These are phyloP conservation scores for Ascochyta clinopodiicola DNA, from an alignment of 2,329 filamentous ascomycete genomes.

Conservation along the genomic window DNA sequence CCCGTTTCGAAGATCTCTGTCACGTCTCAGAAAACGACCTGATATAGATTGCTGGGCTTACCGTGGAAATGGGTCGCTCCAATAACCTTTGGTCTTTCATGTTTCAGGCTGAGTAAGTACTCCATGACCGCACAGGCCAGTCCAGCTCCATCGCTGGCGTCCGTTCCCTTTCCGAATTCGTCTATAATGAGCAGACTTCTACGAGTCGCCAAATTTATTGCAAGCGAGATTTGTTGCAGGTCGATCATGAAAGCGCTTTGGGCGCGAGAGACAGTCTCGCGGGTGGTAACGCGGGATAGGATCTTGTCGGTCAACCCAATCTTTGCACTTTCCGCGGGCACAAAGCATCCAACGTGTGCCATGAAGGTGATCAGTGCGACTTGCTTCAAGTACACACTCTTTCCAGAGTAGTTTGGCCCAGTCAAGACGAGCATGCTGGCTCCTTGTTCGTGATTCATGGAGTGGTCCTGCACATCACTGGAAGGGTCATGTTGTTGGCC, in stretches of 20 bases:
- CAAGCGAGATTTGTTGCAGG: slow-evolving; percentile 82
- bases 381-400: slow-evolving; percentile 95
- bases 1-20: slow-evolving; percentile 73
- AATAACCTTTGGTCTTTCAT: slow-evolving; percentile 64
- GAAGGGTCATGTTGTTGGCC: background rate
- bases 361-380: slow-evolving; percentile 89
- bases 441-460: slow-evolving; percentile 21
- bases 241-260: slow-evolving; percentile 81
- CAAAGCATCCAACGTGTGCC: slow-evolving; percentile 87
- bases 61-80: slow-evolving; percentile 70
- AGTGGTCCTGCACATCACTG: background rate
- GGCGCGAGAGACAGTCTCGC: slow-evolving; percentile 68
- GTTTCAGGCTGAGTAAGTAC: slow-evolving; percentile 59
- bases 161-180: slow-evolving; percentile 81
- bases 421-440: slow-evolving; percentile 82
- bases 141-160: slow-evolving; percentile 68
- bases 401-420: slow-evolving; percentile 95
- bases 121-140: slow-evolving; percentile 68
- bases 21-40: slow-evolving; percentile 53
- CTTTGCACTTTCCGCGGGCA: slow-evolving; percentile 76
- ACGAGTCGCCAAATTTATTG: slow-evolving; percentile 74
- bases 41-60: slow-evolving; percentile 47
- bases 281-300: slow-evolving; percentile 80
- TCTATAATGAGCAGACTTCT: slow-evolving; percentile 87
- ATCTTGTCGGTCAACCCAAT: slow-evolving; percentile 94